A percentile compares a stretch with the other conserved stretches of the same genome.
Evolutionary conservation across 1,284 basidiomycete genomes (phyloP).

Genomic region (Pseudozyma sp.): DNA sequence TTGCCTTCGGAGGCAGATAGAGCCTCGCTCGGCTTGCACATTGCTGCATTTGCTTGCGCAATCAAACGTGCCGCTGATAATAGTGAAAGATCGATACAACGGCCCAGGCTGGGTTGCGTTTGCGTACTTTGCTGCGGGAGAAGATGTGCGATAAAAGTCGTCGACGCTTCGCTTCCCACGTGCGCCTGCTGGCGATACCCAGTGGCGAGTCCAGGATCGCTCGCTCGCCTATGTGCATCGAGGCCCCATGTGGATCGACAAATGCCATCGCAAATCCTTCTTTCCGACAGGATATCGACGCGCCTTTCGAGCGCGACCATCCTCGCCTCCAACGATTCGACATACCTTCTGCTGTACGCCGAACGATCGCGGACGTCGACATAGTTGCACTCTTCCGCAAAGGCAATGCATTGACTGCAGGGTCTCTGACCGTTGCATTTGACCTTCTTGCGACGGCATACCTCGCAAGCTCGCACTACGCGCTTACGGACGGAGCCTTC

Average conservation of each 20-base stretch:
- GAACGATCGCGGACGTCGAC: slow-evolving; percentile 46
- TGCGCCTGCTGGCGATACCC: background rate
- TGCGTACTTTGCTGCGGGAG: too few relatives aligned
- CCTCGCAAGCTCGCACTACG: slow-evolving; percentile 49
- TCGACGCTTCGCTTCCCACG: background rate
- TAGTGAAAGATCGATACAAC: background rate
- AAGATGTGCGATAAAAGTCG: too few relatives aligned
- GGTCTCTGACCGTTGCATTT: slow-evolving; percentile 56
- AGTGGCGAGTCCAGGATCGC: slow-evolving; percentile 6
- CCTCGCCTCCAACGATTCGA: slow-evolving; percentile 46
- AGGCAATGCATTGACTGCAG: slow-evolving; percentile 48
- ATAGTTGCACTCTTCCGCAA: slow-evolving; percentile 47
- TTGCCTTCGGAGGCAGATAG: too few relatives aligned
- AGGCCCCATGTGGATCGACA: background rate
- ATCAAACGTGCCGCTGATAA: slow-evolving; percentile 7
- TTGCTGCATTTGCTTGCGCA: background rate
- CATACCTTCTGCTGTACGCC: slow-evolving; percentile 52
- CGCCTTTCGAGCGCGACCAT: slow-evolving; percentile 34
- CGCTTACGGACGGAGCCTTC: slow-evolving; percentile 43
- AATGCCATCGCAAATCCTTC: background rate
- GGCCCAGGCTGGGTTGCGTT: background rate
- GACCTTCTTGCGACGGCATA: slow-evolving; percentile 56
- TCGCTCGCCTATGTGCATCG: background rate
- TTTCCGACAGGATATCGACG: background rate
- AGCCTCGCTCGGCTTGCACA: background rate